Evolutionary conservation across 345 rosid genomes (phyloP).

Genomic region (Corchorus capsularis): DNA sequence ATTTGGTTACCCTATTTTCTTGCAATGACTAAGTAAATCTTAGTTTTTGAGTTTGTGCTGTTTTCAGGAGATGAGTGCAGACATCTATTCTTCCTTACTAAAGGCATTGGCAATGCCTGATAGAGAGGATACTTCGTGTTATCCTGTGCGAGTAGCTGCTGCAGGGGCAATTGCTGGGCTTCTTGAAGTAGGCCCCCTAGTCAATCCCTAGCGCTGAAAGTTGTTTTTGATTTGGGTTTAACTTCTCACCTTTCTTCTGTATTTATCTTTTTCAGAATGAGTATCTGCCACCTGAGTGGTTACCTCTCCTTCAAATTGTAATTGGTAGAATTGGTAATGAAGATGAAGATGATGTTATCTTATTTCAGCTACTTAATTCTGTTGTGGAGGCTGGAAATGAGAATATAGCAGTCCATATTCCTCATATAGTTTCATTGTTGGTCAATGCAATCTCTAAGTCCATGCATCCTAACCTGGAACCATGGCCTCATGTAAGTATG

Average conservation of each 20-base stretch:
- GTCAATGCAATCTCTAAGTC: constrained; percentile 49
- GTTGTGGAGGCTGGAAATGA: constrained; percentile 66
- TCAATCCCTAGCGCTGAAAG: constrained; percentile 13
- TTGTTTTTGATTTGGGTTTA: constrained; percentile 12
- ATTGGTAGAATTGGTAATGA: constrained; percentile 65
- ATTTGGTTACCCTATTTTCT: constrained; percentile 1
- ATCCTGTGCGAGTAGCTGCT: constrained; percentile 81
- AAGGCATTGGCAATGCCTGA: constrained; percentile 75
- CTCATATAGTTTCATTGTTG: constrained; percentile 59
- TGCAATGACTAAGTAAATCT: constrained; percentile 1
- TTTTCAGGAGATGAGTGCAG: constrained; percentile 66
- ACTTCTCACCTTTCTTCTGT: constrained; percentile 23
- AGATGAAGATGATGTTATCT: constrained; percentile 62
- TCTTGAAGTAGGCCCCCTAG: constrained; percentile 57
- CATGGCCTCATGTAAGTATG: constrained; percentile 72
- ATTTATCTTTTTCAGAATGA: constrained; percentile 56
- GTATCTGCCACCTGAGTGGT: constrained; percentile 79
- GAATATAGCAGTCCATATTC: constrained; percentile 61
- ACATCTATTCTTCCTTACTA: constrained; percentile 67
- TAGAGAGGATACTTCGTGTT: constrained; percentile 50
- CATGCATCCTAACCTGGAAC: constrained; percentile 51
- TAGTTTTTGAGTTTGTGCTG: constrained; percentile 20
- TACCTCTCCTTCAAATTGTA: constrained; percentile 71
- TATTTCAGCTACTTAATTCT: constrained; percentile 73
- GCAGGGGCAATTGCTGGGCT: constrained; percentile 76